Percentiles rank a stretch among this genome's conserved stretches.
Conservation (phyloP, 2,329 filamentous ascomycete species). For the Rhynchosporium agropyri region DNA sequence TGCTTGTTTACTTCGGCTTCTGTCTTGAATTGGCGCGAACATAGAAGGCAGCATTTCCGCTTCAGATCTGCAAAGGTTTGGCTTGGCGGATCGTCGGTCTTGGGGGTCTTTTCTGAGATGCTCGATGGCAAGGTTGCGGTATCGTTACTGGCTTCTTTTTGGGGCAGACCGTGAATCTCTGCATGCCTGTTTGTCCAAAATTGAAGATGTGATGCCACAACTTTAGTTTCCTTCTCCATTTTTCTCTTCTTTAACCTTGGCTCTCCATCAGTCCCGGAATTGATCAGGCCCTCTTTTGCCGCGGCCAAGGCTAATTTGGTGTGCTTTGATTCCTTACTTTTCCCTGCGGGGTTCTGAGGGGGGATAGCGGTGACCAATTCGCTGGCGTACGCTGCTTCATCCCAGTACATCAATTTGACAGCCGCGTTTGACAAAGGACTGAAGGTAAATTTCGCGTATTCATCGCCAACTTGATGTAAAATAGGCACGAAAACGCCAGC, state of each 20-base stretch:
- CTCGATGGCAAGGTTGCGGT: conserved; percentile 26
- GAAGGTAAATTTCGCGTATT: conserved; percentile 67
- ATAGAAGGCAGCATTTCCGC: conserved; percentile 63
- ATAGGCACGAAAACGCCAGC: conserved; percentile 83
- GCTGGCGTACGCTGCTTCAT: conserved; percentile 71
- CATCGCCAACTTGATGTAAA: conserved; percentile 57
- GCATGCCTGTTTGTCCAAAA: conserved; percentile 73
- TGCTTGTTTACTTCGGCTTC: conserved; percentile 59
- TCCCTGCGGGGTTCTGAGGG: conserved; percentile 45
- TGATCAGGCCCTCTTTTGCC: conserved; percentile 42
- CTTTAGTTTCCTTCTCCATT: conserved; percentile 53
- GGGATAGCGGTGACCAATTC: conserved; percentile 61
- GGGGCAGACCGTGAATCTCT: conserved; percentile 60
- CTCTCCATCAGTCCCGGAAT: conserved; percentile 43
- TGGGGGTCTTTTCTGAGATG: conserved; percentile 21
- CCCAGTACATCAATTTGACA: conserved; percentile 75
- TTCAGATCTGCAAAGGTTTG: conserved; percentile 64
- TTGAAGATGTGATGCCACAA: conserved; percentile 66
- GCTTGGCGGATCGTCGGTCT: conserved; percentile 44
- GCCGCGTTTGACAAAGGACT: conserved; percentile 68
- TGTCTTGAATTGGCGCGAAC: conserved; percentile 59
- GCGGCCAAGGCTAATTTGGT: conserved; percentile 45
- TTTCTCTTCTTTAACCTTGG: conserved; percentile 57
- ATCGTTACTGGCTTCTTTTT: conserved; percentile 45
- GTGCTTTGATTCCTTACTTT: conserved; percentile 38